Evolutionary conservation across 371 early-diverging fungal species (phyloP), one percentile per base, ranked within the genome.

Genomic region (Smittium culicis): DNA sequence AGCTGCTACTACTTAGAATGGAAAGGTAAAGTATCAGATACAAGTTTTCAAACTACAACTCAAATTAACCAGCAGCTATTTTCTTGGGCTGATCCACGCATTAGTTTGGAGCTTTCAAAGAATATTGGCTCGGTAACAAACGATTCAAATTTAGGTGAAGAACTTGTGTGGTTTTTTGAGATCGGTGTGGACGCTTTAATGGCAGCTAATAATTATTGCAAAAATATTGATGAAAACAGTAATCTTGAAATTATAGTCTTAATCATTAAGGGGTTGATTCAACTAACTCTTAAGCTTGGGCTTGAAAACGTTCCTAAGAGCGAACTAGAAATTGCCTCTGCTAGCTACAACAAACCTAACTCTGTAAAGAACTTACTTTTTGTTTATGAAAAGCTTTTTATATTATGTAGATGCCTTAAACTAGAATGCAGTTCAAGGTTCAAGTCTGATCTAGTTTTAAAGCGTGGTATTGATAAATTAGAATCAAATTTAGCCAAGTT

Each of bases 61-160:
- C 74, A 78, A 65, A 72, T 72, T 0, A 74, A 71, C 1, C 78
- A 74, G 56, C 79, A 78, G 74, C 60, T 78, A 16, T 68, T 72
- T 27, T 66, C 73, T 14, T 78, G 79, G 79, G 27, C 70, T 32
- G 79, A 78, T 28, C 78, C 79, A 25, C 77, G 77, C 55, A 73
- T 78, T 34, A 60, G 71, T 1, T 71, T 70, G 30, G 75, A 74
- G 27, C 70, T 76, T 3, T 66, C 70, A 29, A 76, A 72, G 70
- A 75, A 67, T 66, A 61, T 62, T 31, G 33, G 34, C 35, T 24
- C 34, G 61, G 14, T 8, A 16, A 27, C 45, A 24, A 65, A 69
- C 28, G 24, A 66, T 0, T 59, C 75, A 17, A 54, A 66, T 24
- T 71, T 71, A 30, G 66, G 72, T 64, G 54, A 65, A 61, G 65